A percentile compares a stretch with the other conserved stretches of the same genome.
Conservation (phyloP, 2,329 filamentous ascomycete genomes). For the Fusarium mundagurra region DNA sequence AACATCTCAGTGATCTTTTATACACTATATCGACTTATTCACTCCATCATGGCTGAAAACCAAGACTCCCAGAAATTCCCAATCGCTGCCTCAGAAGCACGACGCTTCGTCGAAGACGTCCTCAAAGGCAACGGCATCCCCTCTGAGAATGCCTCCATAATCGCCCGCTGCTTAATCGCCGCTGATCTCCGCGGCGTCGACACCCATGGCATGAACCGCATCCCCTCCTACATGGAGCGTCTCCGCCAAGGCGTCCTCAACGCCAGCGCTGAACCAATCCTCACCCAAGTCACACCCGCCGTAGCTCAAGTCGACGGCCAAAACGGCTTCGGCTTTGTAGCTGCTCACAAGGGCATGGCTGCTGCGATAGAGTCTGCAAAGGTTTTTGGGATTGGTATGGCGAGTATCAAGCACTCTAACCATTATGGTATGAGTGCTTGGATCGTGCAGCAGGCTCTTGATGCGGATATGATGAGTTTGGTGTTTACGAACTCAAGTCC, state of each 20-base stretch:
- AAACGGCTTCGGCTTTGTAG: slow-evolving; percentile 81
- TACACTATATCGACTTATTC: background rate
- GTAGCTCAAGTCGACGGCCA: slow-evolving; percentile 74
- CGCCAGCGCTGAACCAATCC: slow-evolving; percentile 64
- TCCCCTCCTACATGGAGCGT: slow-evolving; percentile 80
- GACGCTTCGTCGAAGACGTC: slow-evolving; percentile 62
- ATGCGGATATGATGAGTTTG: slow-evolving; percentile 75
- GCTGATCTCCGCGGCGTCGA: slow-evolving; percentile 84
- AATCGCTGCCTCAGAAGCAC: slow-evolving; percentile 53
- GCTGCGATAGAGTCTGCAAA: slow-evolving; percentile 73
- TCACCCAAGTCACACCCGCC: slow-evolving; percentile 73
- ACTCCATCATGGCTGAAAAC: slow-evolving; percentile 23
- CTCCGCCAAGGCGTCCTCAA: slow-evolving; percentile 76
- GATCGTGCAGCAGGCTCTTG: slow-evolving; percentile 80
- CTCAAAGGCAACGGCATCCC: slow-evolving; percentile 71
- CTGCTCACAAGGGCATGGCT: slow-evolving; percentile 72
- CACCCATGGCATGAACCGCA: slow-evolving; percentile 79
- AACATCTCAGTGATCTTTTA: background rate
- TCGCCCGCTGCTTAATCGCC: slow-evolving; percentile 75
- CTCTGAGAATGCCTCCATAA: slow-evolving; percentile 64
- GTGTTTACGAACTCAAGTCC: slow-evolving; percentile 79
- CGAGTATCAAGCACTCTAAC: slow-evolving; percentile 78
- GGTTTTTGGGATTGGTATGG: slow-evolving; percentile 77
- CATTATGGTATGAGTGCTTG: slow-evolving; percentile 88
- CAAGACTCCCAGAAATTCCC: slow-evolving; percentile 40